Evolutionary conservation across 2,329 filamentous ascomycete species (phyloP), one percentile per base, ranked within the genome.

Genomic region (Cadophora sp.): DNA sequence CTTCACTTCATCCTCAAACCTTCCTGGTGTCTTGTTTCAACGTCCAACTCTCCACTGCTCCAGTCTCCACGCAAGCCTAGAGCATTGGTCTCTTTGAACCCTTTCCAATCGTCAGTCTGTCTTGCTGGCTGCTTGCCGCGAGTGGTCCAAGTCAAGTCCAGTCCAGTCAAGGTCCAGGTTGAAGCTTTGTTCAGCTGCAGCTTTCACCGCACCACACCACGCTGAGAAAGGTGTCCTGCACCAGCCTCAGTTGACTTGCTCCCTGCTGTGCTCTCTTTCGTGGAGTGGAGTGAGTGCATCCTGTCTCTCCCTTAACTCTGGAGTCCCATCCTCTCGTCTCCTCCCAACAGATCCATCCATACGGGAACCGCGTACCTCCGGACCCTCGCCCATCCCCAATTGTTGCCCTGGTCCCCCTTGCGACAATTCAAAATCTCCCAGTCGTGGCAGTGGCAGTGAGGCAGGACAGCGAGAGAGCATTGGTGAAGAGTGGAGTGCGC

Each of bases 131-230:
- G 50, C 50, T 41, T 39, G 36, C 55, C 53, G 53, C 33, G n/a
- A 33, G 33, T 18, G 30, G 53, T 56, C 53, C 50, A 53, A 39
- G 43, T 45, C 43, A 13, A 20, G 9, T 20, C n/a, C 45, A 20
- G 45, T 20, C 45, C 45, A 48, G 45, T 18, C 16, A 16, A 48
- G 18, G 45, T 22, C 45, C n/a, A 48, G 55, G 55, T 36, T 41
- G 33, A 58, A 58, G 55, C 55, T 58, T 58, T 58, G 20, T 58
- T 14, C 55, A 58, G 55, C 55, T 58, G 55, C 33, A 41, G 33
- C 55, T 58, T 56, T 58, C 33, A 58, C 55, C 55, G 13, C 50
- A 55, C 53, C 53, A 39, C 53, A 56, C 53, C 53, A 55, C 30
- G 18, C 51, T 20, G 30, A 33, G 30, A 20, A 33, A 55, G 27